These are phyloP conservation scores for Cairneyella variabilis DNA, from an alignment of 495 filamentous ascomycete species.

Conservation along the genomic window DNA sequence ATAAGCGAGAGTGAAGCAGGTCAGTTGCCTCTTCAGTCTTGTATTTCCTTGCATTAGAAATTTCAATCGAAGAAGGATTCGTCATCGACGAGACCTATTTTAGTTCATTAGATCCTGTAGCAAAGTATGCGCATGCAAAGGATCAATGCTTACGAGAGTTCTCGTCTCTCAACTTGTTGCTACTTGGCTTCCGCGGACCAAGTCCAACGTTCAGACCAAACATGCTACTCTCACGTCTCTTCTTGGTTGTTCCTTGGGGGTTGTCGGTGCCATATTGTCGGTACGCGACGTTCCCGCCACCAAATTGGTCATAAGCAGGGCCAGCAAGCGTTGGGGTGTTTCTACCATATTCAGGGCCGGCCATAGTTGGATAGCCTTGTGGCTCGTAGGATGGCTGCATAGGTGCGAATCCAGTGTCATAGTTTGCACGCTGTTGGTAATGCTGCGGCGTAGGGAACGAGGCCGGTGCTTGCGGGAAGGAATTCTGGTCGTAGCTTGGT, in stretches of 20 bases:
- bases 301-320: slow-evolving; percentile 29
- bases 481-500: slow-evolving; percentile 59
- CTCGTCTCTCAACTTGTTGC: slow-evolving; percentile 19
- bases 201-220: slow-evolving; percentile 41
- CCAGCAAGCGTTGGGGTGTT: slow-evolving; percentile 35
- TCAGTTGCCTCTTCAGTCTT: not conserved
- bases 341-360: slow-evolving; percentile 33
- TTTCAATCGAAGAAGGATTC: slow-evolving; percentile 28
- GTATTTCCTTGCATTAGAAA: not conserved
- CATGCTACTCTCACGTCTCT: slow-evolving; percentile 57
- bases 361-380: slow-evolving; percentile 19
- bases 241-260: slow-evolving; percentile 40
- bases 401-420: slow-evolving; percentile 60
- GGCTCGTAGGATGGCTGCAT: slow-evolving; percentile 57
- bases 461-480: slow-evolving; percentile 37
- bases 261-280: slow-evolving; percentile 24
- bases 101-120: not conserved
- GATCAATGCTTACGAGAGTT: slow-evolving; percentile 19
- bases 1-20: not conserved
- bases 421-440: slow-evolving; percentile 25
- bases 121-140: not conserved
- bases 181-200: slow-evolving; percentile 18
- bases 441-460: slow-evolving; percentile 18
- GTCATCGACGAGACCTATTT: slow-evolving; percentile 24
- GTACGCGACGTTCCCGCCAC: slow-evolving; percentile 17